Base-by-base conservation (phyloP, 805 yeast species). In the Candida caryicola region DNA sequence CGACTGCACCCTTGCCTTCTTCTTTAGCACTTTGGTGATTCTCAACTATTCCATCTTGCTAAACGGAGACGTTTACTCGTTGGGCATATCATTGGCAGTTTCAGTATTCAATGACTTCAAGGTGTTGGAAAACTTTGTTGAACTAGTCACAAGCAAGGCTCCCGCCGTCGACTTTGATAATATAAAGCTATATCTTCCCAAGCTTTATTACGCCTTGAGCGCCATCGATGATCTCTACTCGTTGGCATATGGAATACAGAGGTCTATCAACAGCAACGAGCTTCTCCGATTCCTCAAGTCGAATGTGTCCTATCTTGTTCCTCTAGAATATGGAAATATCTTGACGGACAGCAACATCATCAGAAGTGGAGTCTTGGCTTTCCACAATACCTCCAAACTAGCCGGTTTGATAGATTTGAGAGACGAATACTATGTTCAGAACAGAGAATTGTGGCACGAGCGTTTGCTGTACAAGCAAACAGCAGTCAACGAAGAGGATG, bases 101-200 rank as follows among this genome's bases (percentile, higher is more conserved):
- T 61, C 80, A 1, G 66, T 79, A 10, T 75, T 81, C 51, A 77
- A 77, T 52, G 87, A 81, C 48, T 73, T 78, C 56, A 72, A 72
- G 44, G 57, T 82, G 6, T 66, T 68, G 46, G 70, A 73, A 37
- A 62, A 66, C 33, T 63, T 69, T 49, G 59, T 67, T 19, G 73
- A 66, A 39, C 57, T 64, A 12, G 46, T 60, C 7, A 58, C 67
- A 46, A 64, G 70, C 26, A 49, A 47, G 37, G 26, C 44, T 26
- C 29, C 44, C 34, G 26, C 26, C 29, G 36, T 41, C 12, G 46
- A 51, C 23, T 41, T 34, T 28, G 69, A 62, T 41, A 51, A 52
- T 41, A 50, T 55, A 23, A 50, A 53, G 29, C 47, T 62, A 4
- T 62, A 57, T 43, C 48, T 67, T 16, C 57, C 68, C 18, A 71